Base-by-base conservation (phyloP, 164 flowering plant genomes). In the Houttuynia cordata region DNA sequence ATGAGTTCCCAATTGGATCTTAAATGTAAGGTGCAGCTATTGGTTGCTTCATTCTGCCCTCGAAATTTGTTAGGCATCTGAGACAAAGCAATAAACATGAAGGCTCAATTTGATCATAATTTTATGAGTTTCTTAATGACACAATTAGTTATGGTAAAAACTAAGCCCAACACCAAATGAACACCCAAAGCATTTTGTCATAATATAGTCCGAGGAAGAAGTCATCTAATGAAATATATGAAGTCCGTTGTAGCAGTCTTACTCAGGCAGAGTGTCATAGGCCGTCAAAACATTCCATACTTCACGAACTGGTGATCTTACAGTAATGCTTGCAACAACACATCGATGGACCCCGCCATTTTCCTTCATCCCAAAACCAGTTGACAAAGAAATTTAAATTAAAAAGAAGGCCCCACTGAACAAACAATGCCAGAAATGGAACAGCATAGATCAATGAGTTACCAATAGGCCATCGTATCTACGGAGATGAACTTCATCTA, bases 401-500 rank as follows among this genome's bases (percentile, higher is more conserved):
- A 34, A 64, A 62, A 67, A 14, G 60, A 22, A 47, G 64, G 10
- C 58, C 54, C 51, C 49, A 19, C 0, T 0, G 40, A 61, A 61
- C 37, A 21, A 54, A 41, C 58, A 64, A 74, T n/a, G 41, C 24
- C 45, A 69, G 42, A 21, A 24, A 54, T 40, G 18, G 15, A 60
- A 70, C 45, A 61, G 59, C 50, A 20, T 61, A 65, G 63, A 61
- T 63, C 49, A 63, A 73, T 62, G 49, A 67, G 54, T 80, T 89
- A 92, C 98, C 89, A 92, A 75, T 68, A 87, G 71, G 66, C 89
- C 96, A 83, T 92, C 98, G 74, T 77, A 83, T 83, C 96, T 87
- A 55, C 98, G 93, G 59, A 92, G 87, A 73, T 92, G 98, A 79
- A 92, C 89, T 75, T 92, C 96, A 77, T 89, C 96, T 62, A 87